Percentiles rank a stretch among this genome's conserved stretches.
These are phyloP conservation scores for Guillardia theta DNA, from an alignment of 78 protist genomes.

Conservation along the genomic window DNA sequence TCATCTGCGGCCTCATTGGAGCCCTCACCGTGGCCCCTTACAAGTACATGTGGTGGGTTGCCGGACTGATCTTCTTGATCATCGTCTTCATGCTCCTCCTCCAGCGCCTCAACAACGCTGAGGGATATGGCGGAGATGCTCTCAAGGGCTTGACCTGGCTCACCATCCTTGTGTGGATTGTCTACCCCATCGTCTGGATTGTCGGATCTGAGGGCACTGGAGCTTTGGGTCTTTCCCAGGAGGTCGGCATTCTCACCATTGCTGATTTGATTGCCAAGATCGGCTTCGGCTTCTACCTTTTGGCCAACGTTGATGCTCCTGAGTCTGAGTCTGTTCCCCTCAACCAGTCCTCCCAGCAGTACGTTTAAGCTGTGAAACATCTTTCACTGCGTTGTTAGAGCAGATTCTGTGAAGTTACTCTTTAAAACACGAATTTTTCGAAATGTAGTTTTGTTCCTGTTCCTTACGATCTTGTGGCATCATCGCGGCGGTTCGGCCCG, in stretches of 20 bases:
- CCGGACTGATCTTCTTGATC: slow-evolving; percentile 9
- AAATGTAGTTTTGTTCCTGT: no score
- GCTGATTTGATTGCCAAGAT: slow-evolving; percentile 33
- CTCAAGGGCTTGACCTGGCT: slow-evolving; percentile 37
- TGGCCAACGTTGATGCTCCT: slow-evolving; percentile 40
- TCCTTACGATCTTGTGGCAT: no score
- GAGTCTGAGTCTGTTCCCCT: slow-evolving; percentile 38
- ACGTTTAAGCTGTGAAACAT: slow-evolving; percentile 27
- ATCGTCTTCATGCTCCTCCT: slow-evolving; percentile 43
- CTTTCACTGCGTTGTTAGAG: no score
- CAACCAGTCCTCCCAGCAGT: slow-evolving; percentile 47
- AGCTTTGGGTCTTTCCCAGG: slow-evolving; percentile 17
- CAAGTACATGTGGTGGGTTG: slow-evolving; percentile 49
- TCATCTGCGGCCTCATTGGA: slow-evolving; percentile 13
- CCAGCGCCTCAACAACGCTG: slow-evolving; percentile 24
- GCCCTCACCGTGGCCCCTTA: slow-evolving; percentile 37
- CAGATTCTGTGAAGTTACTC: no score
- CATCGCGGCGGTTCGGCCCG: no score
- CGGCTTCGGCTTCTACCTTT: slow-evolving; percentile 49
- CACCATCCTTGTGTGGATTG: background rate
- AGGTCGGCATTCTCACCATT: slow-evolving; percentile 40
- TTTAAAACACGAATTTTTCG: no score
- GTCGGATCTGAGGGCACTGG: slow-evolving; percentile 43
- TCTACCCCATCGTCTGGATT: slow-evolving; percentile 42
- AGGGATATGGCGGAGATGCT: slow-evolving; percentile 33